phyloP scores from a whole-genome alignment of 1,139 yeast genomes.

The Hansenula lynferdii region DNA sequence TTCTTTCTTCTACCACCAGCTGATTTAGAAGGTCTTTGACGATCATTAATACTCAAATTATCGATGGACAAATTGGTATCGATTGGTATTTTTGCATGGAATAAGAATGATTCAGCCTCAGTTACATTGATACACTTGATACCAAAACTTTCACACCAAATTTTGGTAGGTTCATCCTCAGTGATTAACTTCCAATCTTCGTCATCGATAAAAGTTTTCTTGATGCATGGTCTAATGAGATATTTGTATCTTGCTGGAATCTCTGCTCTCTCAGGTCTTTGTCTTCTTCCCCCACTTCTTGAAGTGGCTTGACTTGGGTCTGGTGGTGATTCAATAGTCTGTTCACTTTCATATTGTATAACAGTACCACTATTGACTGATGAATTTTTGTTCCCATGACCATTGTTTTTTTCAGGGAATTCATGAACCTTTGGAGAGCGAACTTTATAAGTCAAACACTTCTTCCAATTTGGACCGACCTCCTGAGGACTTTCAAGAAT shows the following conservation, averaged over 20 bases:
- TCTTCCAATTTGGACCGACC: constrained; percentile 45
- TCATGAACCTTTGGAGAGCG: constrained; percentile 42
- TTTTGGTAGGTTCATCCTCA: constrained; percentile 47
- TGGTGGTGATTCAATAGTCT: background rate
- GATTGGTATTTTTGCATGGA: constrained; percentile 1
- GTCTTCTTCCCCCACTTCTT: background rate
- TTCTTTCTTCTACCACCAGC: constrained; percentile 6
- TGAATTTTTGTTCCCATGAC: no score
- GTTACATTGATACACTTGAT: constrained; percentile 46
- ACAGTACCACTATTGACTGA: constrained; percentile 13
- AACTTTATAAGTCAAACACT: constrained; percentile 39
- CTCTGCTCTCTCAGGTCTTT: constrained; percentile 29
- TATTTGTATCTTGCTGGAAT: constrained; percentile 46
- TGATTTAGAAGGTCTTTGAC: constrained; percentile 31
- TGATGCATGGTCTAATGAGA: constrained; percentile 46
- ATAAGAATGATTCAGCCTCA: constrained; percentile 44
- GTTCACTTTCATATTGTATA: constrained; percentile 8
- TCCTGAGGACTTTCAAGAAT: constrained; percentile 36
- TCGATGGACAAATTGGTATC: constrained; percentile 17
- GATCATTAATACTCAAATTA: constrained; percentile 12
- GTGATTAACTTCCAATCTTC: constrained; percentile 47
- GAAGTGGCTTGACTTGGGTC: background rate
- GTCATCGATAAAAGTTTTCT: constrained; percentile 38
- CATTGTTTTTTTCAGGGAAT: constrained; percentile 35
- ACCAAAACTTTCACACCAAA: constrained; percentile 55